Base-by-base conservation (phyloP, 345 rosid genomes). In the Rhodamnia rubescens region DNA sequence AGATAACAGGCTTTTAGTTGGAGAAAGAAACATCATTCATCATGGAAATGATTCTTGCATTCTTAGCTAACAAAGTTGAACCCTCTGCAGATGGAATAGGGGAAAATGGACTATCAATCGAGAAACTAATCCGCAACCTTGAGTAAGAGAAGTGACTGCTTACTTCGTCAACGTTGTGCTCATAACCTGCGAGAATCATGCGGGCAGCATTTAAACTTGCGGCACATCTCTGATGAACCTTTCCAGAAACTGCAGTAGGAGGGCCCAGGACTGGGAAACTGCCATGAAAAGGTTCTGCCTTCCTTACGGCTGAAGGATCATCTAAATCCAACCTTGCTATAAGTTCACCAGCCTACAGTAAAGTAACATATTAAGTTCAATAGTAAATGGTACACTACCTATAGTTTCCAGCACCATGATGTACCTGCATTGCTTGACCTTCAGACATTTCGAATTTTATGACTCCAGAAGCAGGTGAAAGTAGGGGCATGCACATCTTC, bases 401-500 rank as follows among this genome's bases (percentile, higher is more conserved):
- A 20, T n/a, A 21, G 20, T 64, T 78, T 57, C 52, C 29, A 54
- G 82, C 74, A 87, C 85, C 55, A 78, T 58, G 42, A 86, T 69
- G 83, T 90, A 97, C 99, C 99, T 95, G 98, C 98, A 98, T 95
- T 83, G 99, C 97, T 94, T 98, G 99, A 90, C 99, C 99, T 93
- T 98, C 99, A 22, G 98, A 93, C 97, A 96, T 90, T 91, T 91
- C 91, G 82, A 98, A 95, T 59, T 90, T 94, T 85, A 98, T 88
- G 84, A 91, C 88, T 88, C 99, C 99, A 58, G 99, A 93, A 86
- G 99, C 98, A 85, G 99, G 99, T 87, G 99, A 98, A 84, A 98
- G 99, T 88, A 98, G 99, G 86, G 99, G 99, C 99, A 98, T 98
- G 69, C 99, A 98, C 99, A 98, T 98, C 92, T 98, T 98, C 99